These are phyloP conservation scores for Quambalaria eucalypti DNA, from an alignment of 1,284 basidiomycete species.

Conservation along the genomic window DNA sequence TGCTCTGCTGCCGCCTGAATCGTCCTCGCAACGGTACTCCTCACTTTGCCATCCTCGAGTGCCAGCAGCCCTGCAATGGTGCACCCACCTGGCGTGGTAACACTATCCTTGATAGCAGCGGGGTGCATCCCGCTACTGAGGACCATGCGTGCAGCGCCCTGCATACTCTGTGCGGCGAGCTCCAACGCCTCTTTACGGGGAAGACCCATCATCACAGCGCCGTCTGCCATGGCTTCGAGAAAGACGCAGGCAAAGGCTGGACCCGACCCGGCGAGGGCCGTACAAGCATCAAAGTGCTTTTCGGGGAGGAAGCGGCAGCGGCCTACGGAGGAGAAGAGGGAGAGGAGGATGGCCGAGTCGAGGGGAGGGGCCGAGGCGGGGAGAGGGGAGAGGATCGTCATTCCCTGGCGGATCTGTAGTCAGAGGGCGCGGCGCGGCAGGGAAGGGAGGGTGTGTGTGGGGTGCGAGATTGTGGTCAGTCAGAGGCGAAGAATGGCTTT, in stretches of 20 bases:
- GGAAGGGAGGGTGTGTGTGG: background rate
- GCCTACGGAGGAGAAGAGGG: conserved; percentile 42
- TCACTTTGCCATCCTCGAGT: conserved; percentile 84
- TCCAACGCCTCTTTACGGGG: conserved; percentile 88
- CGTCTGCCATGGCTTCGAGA: conserved; percentile 96
- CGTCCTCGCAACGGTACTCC: conserved; percentile 87
- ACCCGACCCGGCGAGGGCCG: conserved; percentile 87
- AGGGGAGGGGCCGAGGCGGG: conserved; percentile 13
- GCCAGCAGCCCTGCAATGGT: conserved; percentile 93
- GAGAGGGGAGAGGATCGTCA: conserved; percentile 42
- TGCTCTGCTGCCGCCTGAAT: conserved; percentile 58
- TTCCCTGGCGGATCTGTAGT: conserved; percentile 41
- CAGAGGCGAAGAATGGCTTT: background rate
- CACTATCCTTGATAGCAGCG: conserved; percentile 91
- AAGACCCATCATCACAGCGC: conserved; percentile 99
- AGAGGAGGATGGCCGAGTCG: conserved; percentile 26
- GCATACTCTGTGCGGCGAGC: conserved; percentile 88
- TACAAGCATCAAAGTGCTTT: conserved; percentile 85
- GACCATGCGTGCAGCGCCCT: conserved; percentile 93
- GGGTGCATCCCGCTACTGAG: conserved; percentile 80
- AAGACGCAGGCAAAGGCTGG: conserved; percentile 96
- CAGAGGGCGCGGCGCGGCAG: no score
- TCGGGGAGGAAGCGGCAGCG: conserved; percentile 41
- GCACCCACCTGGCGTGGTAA: conserved; percentile 96
- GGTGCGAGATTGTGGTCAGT: background rate